phyloP scores from a whole-genome alignment of 106 monocot genomes.

The Dendrobium nobile region DNA sequence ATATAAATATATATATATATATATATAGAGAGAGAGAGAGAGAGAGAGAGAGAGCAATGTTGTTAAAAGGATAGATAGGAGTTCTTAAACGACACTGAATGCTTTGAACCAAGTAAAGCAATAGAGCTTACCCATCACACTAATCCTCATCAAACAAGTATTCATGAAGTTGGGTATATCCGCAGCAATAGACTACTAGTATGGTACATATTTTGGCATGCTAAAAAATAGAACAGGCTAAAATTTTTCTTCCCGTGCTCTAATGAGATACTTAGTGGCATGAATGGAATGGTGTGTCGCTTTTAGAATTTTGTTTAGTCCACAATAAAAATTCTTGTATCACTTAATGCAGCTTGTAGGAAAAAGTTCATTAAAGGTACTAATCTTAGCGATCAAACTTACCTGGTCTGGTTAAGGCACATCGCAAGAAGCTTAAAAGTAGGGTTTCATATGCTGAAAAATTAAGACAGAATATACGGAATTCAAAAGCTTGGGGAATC shows the following conservation, averaged over 20 bases:
- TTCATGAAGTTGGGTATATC: background rate
- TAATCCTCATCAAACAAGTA: background rate
- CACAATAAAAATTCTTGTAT: slow-evolving; percentile 1
- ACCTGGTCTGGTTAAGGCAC: background rate
- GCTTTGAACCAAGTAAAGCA: background rate
- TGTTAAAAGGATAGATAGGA: background rate
- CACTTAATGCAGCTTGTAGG: background rate
- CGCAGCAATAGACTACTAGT: background rate
- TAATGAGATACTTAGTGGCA: background rate
- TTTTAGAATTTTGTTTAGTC: background rate
- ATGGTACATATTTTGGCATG: background rate
- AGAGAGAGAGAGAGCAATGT: no score
- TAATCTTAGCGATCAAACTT: background rate
- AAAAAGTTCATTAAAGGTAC: background rate
- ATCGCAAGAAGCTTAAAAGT: background rate
- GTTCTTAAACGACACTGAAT: background rate
- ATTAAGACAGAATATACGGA: background rate
- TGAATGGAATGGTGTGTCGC: background rate
- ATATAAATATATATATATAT: no score
- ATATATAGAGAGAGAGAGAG: no score
- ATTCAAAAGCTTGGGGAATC: background rate
- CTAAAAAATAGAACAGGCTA: background rate
- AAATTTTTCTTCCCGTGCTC: background rate
- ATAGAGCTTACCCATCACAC: background rate
- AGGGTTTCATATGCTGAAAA: background rate